Percentiles rank a stretch among this genome's conserved stretches.
Evolutionary conservation across 805 yeast species (phyloP).

Genomic region (Zygosaccharomyces rouxii): DNA sequence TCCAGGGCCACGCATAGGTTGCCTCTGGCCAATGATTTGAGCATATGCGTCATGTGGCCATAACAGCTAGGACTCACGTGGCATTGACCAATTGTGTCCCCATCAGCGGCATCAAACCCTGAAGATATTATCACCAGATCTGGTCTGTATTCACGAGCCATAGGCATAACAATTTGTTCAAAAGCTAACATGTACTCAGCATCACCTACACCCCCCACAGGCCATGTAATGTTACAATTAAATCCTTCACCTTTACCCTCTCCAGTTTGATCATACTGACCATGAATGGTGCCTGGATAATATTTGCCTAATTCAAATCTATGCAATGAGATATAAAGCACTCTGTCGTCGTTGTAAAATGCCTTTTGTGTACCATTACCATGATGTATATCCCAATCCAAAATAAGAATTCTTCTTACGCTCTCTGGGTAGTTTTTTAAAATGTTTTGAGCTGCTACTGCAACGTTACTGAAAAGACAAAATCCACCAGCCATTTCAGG

Average conservation of each 20-base stretch:
- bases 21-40: slow-evolving; percentile 84
- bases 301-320: slow-evolving; percentile 88
- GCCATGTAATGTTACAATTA: slow-evolving; percentile 92
- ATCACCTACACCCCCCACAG: slow-evolving; percentile 84
- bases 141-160: slow-evolving; percentile 83
- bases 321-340: slow-evolving; percentile 85
- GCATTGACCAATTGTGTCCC: slow-evolving; percentile 95
- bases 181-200: slow-evolving; percentile 94
- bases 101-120: slow-evolving; percentile 98
- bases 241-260: slow-evolving; percentile 83
- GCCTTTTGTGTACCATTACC: slow-evolving; percentile 98
- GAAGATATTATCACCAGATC: slow-evolving; percentile 90
- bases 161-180: slow-evolving; percentile 78
- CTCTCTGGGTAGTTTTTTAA: slow-evolving; percentile 81
- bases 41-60: slow-evolving; percentile 91
- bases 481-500: slow-evolving; percentile 97
- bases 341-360: slow-evolving; percentile 83
- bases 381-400: slow-evolving; percentile 99
- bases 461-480: slow-evolving; percentile 92
- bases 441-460: slow-evolving; percentile 89
- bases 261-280: slow-evolving; percentile 77
- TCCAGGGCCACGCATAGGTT: slow-evolving; percentile 85
- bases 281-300: slow-evolving; percentile 91
- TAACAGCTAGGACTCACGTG: slow-evolving; percentile 94
- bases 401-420: slow-evolving; percentile 72